Conservation (phyloP, 441 rosid genomes). For the Adansonia rubrostipa region DNA sequence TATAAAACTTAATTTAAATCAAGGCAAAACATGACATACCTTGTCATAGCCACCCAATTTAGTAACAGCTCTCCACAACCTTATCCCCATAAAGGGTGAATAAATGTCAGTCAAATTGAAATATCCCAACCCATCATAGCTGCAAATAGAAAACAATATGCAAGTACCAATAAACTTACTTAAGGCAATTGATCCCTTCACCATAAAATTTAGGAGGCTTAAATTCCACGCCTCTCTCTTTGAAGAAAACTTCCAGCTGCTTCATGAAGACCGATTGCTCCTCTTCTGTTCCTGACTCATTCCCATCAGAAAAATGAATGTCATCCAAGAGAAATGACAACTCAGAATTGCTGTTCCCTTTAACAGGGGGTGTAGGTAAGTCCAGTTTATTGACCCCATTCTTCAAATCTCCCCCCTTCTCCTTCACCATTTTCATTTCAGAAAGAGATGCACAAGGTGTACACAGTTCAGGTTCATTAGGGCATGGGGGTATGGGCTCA, state of each 20-base stretch:
- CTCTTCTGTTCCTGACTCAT: slow-evolving; percentile 75
- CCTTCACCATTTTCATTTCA: slow-evolving; percentile 42
- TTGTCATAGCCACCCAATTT: slow-evolving; percentile 78
- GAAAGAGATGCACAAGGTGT: slow-evolving; percentile 41
- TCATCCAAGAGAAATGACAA: slow-evolving; percentile 60
- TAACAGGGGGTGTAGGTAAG: slow-evolving; percentile 33
- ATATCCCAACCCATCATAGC: slow-evolving; percentile 8
- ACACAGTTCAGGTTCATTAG: slow-evolving; percentile 31
- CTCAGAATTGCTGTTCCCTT: slow-evolving; percentile 45
- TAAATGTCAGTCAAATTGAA: slow-evolving; percentile 35
- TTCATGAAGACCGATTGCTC: slow-evolving; percentile 66
- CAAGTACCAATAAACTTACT: slow-evolving; percentile 48
- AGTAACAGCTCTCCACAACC: slow-evolving; percentile 77
- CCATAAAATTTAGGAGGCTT: slow-evolving; percentile 81
- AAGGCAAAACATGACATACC: slow-evolving; percentile 44
- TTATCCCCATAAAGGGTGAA: slow-evolving; percentile 36
- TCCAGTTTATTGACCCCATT: slow-evolving; percentile 38
- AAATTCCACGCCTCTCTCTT: slow-evolving; percentile 64
- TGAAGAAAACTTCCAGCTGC: slow-evolving; percentile 60
- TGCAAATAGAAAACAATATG: slow-evolving; percentile 19
- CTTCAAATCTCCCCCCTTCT: slow-evolving; percentile 37
- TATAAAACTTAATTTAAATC: neutral
- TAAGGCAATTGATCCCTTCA: slow-evolving; percentile 71
- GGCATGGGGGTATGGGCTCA: slow-evolving; percentile 29
- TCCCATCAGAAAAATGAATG: slow-evolving; percentile 46